Evolutionary conservation across 1,284 basidiomycete species (phyloP).

Genomic region (Laetiporus sulphureus): DNA sequence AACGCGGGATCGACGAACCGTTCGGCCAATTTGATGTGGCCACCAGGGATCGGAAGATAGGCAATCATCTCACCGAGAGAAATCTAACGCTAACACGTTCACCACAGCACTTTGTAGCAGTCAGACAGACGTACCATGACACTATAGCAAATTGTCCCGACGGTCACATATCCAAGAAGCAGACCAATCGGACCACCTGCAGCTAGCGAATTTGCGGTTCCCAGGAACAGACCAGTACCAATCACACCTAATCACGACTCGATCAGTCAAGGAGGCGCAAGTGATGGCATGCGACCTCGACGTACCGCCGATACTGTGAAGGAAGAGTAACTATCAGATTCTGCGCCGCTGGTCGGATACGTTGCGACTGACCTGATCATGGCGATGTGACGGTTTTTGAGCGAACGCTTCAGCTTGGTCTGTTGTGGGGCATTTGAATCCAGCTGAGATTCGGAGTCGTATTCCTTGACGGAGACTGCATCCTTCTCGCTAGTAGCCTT

Average conservation of each 20-base stretch:
- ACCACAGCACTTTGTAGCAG: not conserved
- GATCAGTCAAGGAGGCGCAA: not conserved
- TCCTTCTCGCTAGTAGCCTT: constrained; percentile 11
- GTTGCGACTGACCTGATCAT: constrained; percentile 28
- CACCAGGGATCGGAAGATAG: constrained; percentile 62
- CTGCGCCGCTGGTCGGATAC: not conserved
- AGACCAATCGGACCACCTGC: constrained; percentile 58
- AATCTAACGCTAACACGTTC: constrained; percentile 25
- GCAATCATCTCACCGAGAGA: constrained; percentile 59
- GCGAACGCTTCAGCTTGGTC: constrained; percentile 25
- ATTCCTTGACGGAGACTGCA: constrained; percentile 13
- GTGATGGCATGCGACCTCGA: not conserved
- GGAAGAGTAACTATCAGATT: not conserved
- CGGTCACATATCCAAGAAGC: constrained; percentile 51
- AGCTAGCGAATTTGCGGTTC: constrained; percentile 49
- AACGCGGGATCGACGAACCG: constrained; percentile 69
- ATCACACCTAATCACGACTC: constrained; percentile 57
- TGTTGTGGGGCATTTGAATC: constrained; percentile 7
- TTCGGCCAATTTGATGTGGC: constrained; percentile 62
- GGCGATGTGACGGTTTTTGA: constrained; percentile 34
- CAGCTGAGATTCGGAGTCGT: constrained; percentile 14
- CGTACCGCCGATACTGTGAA: constrained; percentile 29
- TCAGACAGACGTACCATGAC: constrained; percentile 27
- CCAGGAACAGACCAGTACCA: constrained; percentile 66
- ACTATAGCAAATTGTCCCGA: constrained; percentile 59